Evolutionary conservation across 2,329 filamentous ascomycete genomes (phyloP).

Genomic region (Ceratocystis albifundus): DNA sequence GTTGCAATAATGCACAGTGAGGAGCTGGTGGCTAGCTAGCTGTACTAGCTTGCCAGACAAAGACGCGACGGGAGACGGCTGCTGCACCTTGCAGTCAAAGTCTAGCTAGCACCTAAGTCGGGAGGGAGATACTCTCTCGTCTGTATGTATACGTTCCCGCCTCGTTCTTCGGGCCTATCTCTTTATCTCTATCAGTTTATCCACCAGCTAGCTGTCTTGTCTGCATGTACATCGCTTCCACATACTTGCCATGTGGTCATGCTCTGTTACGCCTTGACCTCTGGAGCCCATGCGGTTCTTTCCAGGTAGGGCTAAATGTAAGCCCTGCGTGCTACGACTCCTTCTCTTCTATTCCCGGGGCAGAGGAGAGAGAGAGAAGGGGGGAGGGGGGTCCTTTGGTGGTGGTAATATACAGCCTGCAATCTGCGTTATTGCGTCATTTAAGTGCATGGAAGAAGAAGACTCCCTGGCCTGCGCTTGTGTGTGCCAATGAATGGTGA

Average conservation of each 20-base stretch:
- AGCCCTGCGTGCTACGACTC: background rate
- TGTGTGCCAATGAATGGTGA: no score
- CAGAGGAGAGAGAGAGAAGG: background rate
- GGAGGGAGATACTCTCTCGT: no score
- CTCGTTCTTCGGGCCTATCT: background rate
- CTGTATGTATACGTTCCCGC: no score
- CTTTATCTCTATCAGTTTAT: background rate
- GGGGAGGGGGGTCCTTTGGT: background rate
- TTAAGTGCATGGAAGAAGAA: background rate
- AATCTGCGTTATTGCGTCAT: background rate
- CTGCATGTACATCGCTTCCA: background rate
- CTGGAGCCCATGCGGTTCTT: background rate
- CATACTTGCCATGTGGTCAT: slow-evolving; percentile 5
- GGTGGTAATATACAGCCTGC: background rate
- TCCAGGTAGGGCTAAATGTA: slow-evolving; percentile 7
- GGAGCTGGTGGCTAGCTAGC: no score
- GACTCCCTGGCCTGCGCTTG: background rate
- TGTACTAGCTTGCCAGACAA: no score
- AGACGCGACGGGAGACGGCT: no score
- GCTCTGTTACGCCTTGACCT: background rate
- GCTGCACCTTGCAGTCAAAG: no score
- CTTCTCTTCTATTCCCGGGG: background rate
- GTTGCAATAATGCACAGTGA: no score
- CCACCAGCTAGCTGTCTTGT: background rate
- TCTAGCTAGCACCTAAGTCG: no score